phyloP scores from a whole-genome alignment of 192 early-diverging fungal species.

The Coemansia aciculifera region DNA sequence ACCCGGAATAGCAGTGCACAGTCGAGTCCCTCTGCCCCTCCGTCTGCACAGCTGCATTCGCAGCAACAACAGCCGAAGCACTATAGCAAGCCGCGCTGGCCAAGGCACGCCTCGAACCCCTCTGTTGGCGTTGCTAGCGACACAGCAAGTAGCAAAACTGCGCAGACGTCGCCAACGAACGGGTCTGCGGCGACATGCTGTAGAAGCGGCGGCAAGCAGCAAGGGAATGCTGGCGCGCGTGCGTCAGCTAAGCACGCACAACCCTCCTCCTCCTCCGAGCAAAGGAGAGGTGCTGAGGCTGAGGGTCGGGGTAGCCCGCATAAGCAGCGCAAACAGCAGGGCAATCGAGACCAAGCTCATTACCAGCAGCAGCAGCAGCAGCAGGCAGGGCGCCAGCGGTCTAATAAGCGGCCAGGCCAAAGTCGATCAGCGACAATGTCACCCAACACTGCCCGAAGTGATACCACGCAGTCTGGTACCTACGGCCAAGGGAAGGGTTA shows the following conservation, averaged over 20 bases:
- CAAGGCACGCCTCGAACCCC: slow-evolving; percentile 9
- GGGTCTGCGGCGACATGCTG: background rate
- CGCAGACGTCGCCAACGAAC: background rate
- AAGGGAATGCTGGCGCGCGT: background rate
- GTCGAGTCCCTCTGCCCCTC: slow-evolving; percentile 27
- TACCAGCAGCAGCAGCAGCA: slow-evolving; percentile 1
- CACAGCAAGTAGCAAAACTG: background rate
- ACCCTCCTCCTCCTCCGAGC: slow-evolving; percentile 7
- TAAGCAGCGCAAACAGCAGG: slow-evolving; percentile 3
- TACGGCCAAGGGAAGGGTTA: background rate
- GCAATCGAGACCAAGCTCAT: background rate
- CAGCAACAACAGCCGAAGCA: slow-evolving; percentile 22
- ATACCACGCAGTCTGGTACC: background rate
- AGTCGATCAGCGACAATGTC: slow-evolving; percentile 5
- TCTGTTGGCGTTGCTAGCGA: background rate
- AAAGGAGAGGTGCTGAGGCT: background rate
- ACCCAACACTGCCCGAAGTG: background rate
- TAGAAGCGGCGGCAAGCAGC: slow-evolving; percentile 1
- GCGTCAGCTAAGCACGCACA: background rate
- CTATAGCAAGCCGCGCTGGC: slow-evolving; percentile 10
- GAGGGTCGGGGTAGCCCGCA: slow-evolving; percentile 1
- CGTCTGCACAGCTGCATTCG: slow-evolving; percentile 5
- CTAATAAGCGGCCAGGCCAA: background rate
- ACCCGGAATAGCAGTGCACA: slow-evolving; percentile 37
- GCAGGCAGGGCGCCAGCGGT: slow-evolving; percentile 10